Conservation (phyloP, 1,284 basidiomycete genomes). For the Boletellus sp. region DNA sequence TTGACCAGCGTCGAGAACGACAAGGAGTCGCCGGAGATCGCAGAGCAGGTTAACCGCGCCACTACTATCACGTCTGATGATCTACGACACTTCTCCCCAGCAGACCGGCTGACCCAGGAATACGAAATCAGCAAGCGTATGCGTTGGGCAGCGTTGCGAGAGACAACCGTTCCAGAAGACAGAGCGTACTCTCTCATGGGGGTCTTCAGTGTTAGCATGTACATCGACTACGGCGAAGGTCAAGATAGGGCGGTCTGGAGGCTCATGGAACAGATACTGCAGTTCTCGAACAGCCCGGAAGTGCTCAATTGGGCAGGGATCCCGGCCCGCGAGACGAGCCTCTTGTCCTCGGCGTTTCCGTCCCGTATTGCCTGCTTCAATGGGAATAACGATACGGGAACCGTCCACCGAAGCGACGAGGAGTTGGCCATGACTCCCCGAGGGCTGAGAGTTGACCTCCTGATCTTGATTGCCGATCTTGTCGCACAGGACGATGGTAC, state of each 20-base stretch:
- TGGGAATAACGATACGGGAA: background rate
- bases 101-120: background rate
- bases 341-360: background rate
- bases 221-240: background rate
- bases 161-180: background rate
- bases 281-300: conserved; percentile 1
- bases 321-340: background rate
- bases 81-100: background rate
- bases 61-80: background rate
- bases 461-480: background rate
- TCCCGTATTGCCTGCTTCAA: background rate
- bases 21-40: background rate
- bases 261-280: background rate
- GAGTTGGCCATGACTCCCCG: background rate
- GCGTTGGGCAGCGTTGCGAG: background rate
- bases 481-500: background rate
- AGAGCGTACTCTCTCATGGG: background rate
- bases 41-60: background rate
- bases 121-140: conserved; percentile 1
- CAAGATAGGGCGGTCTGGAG: background rate
- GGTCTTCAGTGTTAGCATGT: background rate
- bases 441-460: background rate
- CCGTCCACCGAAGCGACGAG: background rate
- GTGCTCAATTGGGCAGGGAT: background rate
- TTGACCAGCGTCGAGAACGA: background rate